phyloP scores from a whole-genome alignment of 2,329 filamentous ascomycete species.

The Aschersonia sp. region DNA sequence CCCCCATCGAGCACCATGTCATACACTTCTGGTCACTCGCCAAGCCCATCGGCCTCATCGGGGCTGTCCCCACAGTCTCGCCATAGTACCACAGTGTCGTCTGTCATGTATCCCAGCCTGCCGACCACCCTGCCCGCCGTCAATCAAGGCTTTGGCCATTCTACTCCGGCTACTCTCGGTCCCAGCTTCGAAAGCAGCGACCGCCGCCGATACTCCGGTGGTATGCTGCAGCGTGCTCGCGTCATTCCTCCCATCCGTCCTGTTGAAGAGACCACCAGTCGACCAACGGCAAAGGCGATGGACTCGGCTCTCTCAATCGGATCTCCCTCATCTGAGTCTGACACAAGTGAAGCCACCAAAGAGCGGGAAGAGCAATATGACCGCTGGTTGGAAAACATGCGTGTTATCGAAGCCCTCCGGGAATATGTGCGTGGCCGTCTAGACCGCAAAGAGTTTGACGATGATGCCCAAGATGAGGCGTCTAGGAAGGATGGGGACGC shows the following conservation, averaged over 20 bases:
- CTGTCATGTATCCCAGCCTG: slow-evolving; percentile 62
- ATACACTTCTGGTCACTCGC: slow-evolving; percentile 66
- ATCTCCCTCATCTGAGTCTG: slow-evolving; percentile 42
- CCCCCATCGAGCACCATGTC: slow-evolving; percentile 64
- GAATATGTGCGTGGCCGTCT: slow-evolving; percentile 43
- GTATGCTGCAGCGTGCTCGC: slow-evolving; percentile 48
- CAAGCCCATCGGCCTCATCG: slow-evolving; percentile 49
- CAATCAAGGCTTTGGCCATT: slow-evolving; percentile 54
- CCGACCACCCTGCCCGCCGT: slow-evolving; percentile 41
- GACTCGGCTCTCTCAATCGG: slow-evolving; percentile 30
- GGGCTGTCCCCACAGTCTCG: slow-evolving; percentile 54
- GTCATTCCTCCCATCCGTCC: slow-evolving; percentile 24
- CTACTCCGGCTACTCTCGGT: slow-evolving; percentile 57
- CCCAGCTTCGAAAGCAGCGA: slow-evolving; percentile 49
- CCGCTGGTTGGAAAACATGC: slow-evolving; percentile 51
- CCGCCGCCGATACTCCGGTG: slow-evolving; percentile 51
- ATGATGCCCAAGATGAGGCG: slow-evolving; percentile 11
- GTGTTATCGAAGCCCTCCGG: slow-evolving; percentile 46
- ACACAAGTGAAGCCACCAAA: slow-evolving; percentile 33
- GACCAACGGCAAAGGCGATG: slow-evolving; percentile 27
- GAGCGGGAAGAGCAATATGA: slow-evolving; percentile 50
- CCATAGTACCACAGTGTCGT: slow-evolving; percentile 42
- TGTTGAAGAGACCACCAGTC: slow-evolving; percentile 21
- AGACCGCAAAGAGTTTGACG: slow-evolving; percentile 36
- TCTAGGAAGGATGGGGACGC: slow-evolving; percentile 12